phyloP scores from a whole-genome alignment of 345 rosid genomes.

The Ceriops decandra region DNA sequence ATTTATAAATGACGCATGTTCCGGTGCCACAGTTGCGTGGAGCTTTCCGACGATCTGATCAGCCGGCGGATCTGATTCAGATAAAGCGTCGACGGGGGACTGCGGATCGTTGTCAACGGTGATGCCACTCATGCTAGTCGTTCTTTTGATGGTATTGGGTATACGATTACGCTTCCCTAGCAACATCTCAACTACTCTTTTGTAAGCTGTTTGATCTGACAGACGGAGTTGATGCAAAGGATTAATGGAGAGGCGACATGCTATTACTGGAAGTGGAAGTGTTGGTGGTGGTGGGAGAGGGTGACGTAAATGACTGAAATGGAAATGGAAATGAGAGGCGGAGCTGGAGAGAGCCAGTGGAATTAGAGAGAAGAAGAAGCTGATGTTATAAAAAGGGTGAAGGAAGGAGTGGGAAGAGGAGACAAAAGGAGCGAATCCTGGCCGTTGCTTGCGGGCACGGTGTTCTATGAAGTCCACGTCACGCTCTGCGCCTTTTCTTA shows the following conservation, averaged over 20 bases:
- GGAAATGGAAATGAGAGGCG: slow-evolving; percentile 7
- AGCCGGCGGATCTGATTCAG: slow-evolving; percentile 31
- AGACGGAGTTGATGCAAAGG: background rate
- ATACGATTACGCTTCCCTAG: slow-evolving; percentile 66
- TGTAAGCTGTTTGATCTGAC: background rate
- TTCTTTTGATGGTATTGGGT: slow-evolving; percentile 44
- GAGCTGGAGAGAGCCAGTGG: slow-evolving; percentile 20
- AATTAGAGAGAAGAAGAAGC: slow-evolving; percentile 2
- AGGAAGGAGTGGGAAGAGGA: slow-evolving; percentile 3
- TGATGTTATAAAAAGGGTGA: slow-evolving; percentile 10
- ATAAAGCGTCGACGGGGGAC: slow-evolving; percentile 26
- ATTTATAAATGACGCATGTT: background rate
- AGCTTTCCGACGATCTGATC: slow-evolving; percentile 12
- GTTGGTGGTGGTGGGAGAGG: no score
- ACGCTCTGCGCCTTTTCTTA: slow-evolving; percentile 8
- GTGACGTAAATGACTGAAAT: background rate
- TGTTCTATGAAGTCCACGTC: slow-evolving; percentile 37
- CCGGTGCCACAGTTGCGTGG: background rate
- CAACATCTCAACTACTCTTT: slow-evolving; percentile 36
- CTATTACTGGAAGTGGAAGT: no score
- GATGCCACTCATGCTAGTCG: slow-evolving; percentile 68
- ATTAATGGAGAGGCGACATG: background rate
- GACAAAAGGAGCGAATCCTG: slow-evolving; percentile 36
- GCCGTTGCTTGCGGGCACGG: slow-evolving; percentile 52
- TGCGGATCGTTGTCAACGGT: slow-evolving; percentile 23